A percentile compares a stretch with the other conserved stretches of the same genome.
Evolutionary conservation across 495 filamentous ascomycete species (phyloP).

Genomic region (Podospora comata): DNA sequence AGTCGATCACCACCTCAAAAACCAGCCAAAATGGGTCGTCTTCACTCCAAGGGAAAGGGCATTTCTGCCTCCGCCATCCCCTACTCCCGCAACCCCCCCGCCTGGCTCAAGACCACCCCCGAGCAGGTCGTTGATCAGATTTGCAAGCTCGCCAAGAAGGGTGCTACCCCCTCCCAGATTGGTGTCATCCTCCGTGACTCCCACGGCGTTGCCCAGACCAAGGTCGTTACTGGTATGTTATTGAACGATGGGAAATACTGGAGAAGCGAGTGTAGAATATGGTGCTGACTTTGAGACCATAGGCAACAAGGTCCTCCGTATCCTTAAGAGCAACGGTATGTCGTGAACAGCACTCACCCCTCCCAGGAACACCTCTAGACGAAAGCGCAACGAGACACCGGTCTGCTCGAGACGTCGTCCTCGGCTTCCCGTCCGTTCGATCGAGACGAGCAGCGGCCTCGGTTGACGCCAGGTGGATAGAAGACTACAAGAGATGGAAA

Average conservation of each 20-base stretch:
- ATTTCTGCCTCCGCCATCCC: slow-evolving; percentile 92
- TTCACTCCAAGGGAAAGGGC: slow-evolving; percentile 99
- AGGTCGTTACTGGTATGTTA: slow-evolving; percentile 85
- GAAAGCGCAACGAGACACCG: background rate
- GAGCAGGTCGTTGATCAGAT: slow-evolving; percentile 97
- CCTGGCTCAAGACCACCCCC: slow-evolving; percentile 88
- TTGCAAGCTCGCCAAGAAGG: slow-evolving; percentile 97
- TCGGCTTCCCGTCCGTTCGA: slow-evolving; percentile 6
- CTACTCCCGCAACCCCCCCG: slow-evolving; percentile 86
- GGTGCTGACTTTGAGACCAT: slow-evolving; percentile 24
- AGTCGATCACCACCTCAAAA: slow-evolving; percentile 31
- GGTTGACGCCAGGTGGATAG: slow-evolving; percentile 15
- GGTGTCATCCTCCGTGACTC: slow-evolving; percentile 96
- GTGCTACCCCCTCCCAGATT: slow-evolving; percentile 95
- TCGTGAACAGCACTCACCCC: slow-evolving; percentile 17
- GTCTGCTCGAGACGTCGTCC: background rate
- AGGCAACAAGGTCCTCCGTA: slow-evolving; percentile 99
- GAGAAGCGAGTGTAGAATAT: background rate
- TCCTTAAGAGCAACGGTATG: slow-evolving; percentile 76
- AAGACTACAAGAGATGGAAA: slow-evolving; percentile 8
- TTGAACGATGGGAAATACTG: slow-evolving; percentile 3
- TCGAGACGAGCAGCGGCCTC: slow-evolving; percentile 1
- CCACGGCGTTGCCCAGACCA: slow-evolving; percentile 95
- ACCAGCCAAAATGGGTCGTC: slow-evolving; percentile 79
- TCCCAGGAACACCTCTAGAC: background rate